These are phyloP conservation scores for Ascochyta viciae-villosae DNA, from an alignment of 2,329 filamentous ascomycete genomes.

Conservation along the genomic window DNA sequence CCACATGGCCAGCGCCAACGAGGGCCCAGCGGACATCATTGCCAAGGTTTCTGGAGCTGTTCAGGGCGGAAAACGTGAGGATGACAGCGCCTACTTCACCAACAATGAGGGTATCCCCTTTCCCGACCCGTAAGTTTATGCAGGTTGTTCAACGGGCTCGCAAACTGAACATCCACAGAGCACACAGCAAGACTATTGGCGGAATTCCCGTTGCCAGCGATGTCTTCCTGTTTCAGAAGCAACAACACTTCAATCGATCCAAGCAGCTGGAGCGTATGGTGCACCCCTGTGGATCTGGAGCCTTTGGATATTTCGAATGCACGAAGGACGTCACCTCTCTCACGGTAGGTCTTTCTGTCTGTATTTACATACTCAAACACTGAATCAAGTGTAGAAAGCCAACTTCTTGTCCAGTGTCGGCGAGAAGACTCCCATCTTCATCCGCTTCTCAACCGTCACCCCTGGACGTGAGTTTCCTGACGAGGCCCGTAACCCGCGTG, in stretches of 20 bases:
- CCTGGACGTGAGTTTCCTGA: constrained; percentile 55
- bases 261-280: constrained; percentile 57
- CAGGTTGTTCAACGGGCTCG: neutral
- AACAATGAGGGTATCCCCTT: constrained; percentile 62
- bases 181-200: constrained; percentile 61
- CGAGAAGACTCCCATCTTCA: constrained; percentile 53
- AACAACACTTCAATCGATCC: constrained; percentile 64
- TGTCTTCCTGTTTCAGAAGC: constrained; percentile 61
- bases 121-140: constrained; percentile 52
- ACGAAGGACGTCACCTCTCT: constrained; percentile 49
- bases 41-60: constrained; percentile 59
- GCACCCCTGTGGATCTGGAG: constrained; percentile 53
- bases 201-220: constrained; percentile 61
- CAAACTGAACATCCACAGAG: constrained; percentile 20
- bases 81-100: constrained; percentile 61
- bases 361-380: neutral
- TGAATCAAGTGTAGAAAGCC: constrained; percentile 41
- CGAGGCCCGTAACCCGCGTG: constrained; percentile 55
- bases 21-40: constrained; percentile 61
- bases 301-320: constrained; percentile 57
- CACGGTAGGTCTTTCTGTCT: constrained; percentile 25
- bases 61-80: constrained; percentile 55
- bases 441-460: constrained; percentile 56
- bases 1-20: constrained; percentile 56
- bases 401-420: constrained; percentile 51